These are phyloP conservation scores for Rhizopus stolonifer DNA, from an alignment of 371 early-diverging fungal genomes.

Conservation along the genomic window DNA sequence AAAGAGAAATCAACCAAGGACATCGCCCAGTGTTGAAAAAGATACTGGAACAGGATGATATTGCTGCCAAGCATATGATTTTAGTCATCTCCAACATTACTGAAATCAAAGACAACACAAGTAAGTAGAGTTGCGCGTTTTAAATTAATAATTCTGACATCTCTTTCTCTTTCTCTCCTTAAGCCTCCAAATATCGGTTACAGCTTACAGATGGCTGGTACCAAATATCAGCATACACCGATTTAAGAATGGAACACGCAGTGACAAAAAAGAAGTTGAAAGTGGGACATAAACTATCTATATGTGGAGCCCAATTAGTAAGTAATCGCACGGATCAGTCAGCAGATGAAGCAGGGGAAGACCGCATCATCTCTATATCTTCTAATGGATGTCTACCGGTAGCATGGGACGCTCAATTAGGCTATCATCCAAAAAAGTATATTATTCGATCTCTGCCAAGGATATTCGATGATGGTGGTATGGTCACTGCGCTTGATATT, in stretches of 20 bases:
- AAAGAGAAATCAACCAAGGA: conserved; percentile 67
- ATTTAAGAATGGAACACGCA: conserved; percentile 51
- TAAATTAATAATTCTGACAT: too few relatives aligned
- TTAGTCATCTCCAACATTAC: conserved; percentile 63
- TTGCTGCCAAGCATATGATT: conserved; percentile 62
- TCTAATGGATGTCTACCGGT: conserved; percentile 67
- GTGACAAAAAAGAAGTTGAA: conserved; percentile 43
- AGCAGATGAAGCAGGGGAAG: conserved; percentile 18
- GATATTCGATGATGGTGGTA: conserved; percentile 65
- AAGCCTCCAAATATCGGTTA: conserved; percentile 27
- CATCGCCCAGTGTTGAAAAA: conserved; percentile 67
- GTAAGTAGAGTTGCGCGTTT: too few relatives aligned
- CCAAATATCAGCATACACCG: conserved; percentile 55
- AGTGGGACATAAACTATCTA: conserved; percentile 68
- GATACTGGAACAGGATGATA: conserved; percentile 71
- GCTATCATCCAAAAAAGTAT: conserved; percentile 48
- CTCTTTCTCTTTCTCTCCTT: background rate
- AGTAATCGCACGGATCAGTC: conserved; percentile 40
- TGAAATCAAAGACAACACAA: conserved; percentile 4
- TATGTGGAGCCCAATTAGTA: conserved; percentile 64
- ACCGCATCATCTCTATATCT: conserved; percentile 38
- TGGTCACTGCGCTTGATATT: conserved; percentile 69
- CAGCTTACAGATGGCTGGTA: conserved; percentile 86
- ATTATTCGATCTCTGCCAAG: conserved; percentile 41
- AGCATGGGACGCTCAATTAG: conserved; percentile 71